Evolutionary conservation across 768 basidiomycete genomes (phyloP).

Genomic region (Lentinula sp.): DNA sequence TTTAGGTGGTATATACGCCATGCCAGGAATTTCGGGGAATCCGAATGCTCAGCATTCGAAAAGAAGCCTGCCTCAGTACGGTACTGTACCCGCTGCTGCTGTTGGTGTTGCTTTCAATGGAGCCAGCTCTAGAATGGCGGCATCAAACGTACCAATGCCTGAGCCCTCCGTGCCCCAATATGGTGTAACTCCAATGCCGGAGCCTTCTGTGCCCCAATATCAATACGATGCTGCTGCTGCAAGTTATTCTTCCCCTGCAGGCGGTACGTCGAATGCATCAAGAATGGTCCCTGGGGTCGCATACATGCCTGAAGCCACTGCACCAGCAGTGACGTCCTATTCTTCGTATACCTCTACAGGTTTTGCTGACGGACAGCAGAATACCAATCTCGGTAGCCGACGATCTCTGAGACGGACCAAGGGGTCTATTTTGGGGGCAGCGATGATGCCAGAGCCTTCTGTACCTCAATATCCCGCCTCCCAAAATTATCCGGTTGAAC

Average conservation of each 20-base stretch:
- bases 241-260: background rate
- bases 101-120: background rate
- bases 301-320: background rate
- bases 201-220: conserved; percentile 2
- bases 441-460: background rate
- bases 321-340: background rate
- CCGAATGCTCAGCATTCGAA: no score
- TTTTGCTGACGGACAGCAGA: background rate
- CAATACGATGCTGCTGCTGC: background rate
- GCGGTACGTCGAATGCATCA: background rate
- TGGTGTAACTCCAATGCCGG: background rate
- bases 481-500: no score
- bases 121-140: background rate
- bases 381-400: background rate
- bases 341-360: background rate
- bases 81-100: background rate
- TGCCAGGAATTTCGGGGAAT: background rate
- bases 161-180: background rate
- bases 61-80: background rate
- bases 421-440: background rate
- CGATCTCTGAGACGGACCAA: background rate
- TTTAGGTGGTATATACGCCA: background rate
- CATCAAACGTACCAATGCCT: background rate
- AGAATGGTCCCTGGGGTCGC: background rate
- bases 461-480: background rate